Base-by-base conservation (phyloP, 2,329 filamentous ascomycete genomes). In the Aplosporella prunicola region DNA sequence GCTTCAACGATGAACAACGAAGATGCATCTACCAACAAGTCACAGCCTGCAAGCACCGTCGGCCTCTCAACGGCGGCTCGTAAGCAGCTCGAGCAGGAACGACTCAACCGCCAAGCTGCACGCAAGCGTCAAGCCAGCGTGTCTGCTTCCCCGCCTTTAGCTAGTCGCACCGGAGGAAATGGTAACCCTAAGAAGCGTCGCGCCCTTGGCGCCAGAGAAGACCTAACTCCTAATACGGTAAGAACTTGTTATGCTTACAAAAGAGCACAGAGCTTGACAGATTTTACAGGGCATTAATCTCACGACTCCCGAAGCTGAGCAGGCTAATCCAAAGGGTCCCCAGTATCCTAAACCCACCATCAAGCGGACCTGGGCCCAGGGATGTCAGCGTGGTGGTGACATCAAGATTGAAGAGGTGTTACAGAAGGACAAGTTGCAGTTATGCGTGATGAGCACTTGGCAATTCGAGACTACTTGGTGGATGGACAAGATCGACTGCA, bases 361-460 rank as follows among this genome's bases (percentile, higher is more conserved):
- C 31, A 91, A 85, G 60, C 85, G 82, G 51, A 96, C 91, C 0
- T 89, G 82, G 76, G 77, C 75, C 0, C 66, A 66, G 23, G 78
- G 80, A 3, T 75, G 73, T 45, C 64, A 71, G 2, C 69, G 82
- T 23, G 66, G 65, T 4, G 72, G 87, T 43, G 85, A 93, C 44
- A 85, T 96, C 53, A 91, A 78, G 43, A 78, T 96, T 26, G 85
- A 93, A 50, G 87, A 95, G 55, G 74, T 95, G 0, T 60, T 95
- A 1, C 82, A 93, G 55, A 79, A 76, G 43, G 62, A 74, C 2
- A 70, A 78, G 9, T 66, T 96, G 7, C 67, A 82, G 34, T 73
- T 86, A 25, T 88, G 85, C 1, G 73, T 96, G 0, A 63, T 96
- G 5, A 93, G 87, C 48, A 84, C 89, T 0, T 96, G 82, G 48